Base-by-base conservation (phyloP, 805 yeast genomes). In the Kuraishia piskuri region DNA sequence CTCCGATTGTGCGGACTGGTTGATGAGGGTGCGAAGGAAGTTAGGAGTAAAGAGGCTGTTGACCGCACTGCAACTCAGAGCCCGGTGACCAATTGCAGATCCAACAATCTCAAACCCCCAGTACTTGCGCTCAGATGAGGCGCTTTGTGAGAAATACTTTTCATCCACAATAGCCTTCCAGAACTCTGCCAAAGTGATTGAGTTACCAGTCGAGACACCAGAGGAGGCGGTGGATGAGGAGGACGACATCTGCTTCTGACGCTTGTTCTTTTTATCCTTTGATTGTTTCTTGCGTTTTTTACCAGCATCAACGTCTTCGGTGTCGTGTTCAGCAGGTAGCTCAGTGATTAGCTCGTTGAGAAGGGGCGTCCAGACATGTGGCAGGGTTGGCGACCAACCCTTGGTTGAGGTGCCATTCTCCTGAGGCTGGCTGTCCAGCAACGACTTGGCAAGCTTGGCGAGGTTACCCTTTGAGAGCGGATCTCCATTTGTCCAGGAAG, bases 91-190 rank as follows among this genome's bases (percentile, higher is more conserved):
- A 6, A 84, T 63, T 53, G 82, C 74, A 51, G 75, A 70, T 46
- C 69, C 74, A 56, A 91, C 82, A 10, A 90, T 77, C 59, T 87
- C 87, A 60, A 91, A 82, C 0, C 97, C 98, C 79, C 89, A 80
- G 66, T 77, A 88, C 65, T 91, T 92, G 54, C 96, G 75, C 66
- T 91, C 97, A 31, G 84, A 80, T 1, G 97, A 90, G 0, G 96
- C 76, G 58, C 84, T 81, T 40, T 80, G 82, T 4, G 88, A 74
- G 59, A 92, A 91, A 55, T 88, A 80, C 3, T 86, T 78, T 60
- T 90, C 94, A 63, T 92, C 97, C 17, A 92, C 79, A 5, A 82
- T 83, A 2, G 76, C 72, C 59, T 82, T 79, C 96, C 96, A 90
- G 65, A 92, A 90, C 52, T 88, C 94, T 8, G 72, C 65, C 46